phyloP scores from a whole-genome alignment of 441 rosid genomes.

The Viola pubescens region DNA sequence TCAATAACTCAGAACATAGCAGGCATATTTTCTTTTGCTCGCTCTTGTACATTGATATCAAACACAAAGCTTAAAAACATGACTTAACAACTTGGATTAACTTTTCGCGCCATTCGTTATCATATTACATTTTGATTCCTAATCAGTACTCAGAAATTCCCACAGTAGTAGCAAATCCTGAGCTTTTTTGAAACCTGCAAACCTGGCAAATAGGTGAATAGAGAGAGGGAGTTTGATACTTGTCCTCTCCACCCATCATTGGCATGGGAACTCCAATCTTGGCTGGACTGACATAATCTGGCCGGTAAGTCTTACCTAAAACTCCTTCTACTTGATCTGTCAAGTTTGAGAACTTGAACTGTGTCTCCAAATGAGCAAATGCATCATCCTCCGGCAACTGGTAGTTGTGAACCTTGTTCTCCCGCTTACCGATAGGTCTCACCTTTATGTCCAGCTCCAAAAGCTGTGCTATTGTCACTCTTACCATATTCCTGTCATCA shows the following conservation, averaged over 20 bases:
- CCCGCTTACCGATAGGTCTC: slow-evolving; percentile 55
- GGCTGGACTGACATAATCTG: slow-evolving; percentile 60
- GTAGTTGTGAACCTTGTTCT: slow-evolving; percentile 63
- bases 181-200: slow-evolving; percentile 52
- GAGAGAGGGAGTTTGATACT: slow-evolving; percentile 51
- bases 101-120: too few relatives aligned
- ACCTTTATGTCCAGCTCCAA: slow-evolving; percentile 48
- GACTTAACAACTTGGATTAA: neutral
- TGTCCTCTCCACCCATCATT: slow-evolving; percentile 90
- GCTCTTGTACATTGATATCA: slow-evolving; percentile 14
- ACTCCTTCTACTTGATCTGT: slow-evolving; percentile 66
- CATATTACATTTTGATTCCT: slow-evolving; percentile 1
- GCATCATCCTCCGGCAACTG: slow-evolving; percentile 55
- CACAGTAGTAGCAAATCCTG: slow-evolving; percentile 17
- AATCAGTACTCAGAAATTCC: slow-evolving; percentile 20
- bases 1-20: too few relatives aligned
- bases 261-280: slow-evolving; percentile 82
- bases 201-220: slow-evolving; percentile 48
- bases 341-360: slow-evolving; percentile 54
- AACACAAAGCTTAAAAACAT: neutral
- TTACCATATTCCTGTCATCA: slow-evolving; percentile 47
- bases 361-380: slow-evolving; percentile 79
- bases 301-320: slow-evolving; percentile 71
- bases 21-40: slow-evolving; percentile 8
- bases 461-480: slow-evolving; percentile 48